Percentiles rank a stretch among this genome's conserved stretches.
These are phyloP conservation scores for Fusarium papillatum DNA, from an alignment of 2,329 filamentous ascomycete species.

Conservation along the genomic window DNA sequence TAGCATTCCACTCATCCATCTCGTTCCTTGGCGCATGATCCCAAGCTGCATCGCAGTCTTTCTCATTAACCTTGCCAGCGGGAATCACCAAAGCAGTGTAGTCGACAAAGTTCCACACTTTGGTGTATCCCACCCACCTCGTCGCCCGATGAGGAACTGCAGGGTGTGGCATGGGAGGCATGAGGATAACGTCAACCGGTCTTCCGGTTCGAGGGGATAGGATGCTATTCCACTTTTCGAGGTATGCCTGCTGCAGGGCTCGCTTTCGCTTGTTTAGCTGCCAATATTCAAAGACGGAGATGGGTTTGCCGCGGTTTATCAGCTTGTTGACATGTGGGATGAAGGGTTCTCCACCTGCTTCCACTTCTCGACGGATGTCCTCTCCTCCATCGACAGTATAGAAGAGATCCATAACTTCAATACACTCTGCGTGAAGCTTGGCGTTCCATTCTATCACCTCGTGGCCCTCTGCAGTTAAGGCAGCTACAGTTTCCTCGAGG, in stretches of 20 bases:
- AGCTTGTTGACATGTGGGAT: constrained; percentile 71
- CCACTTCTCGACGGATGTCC: constrained; percentile 69
- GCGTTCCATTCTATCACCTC: constrained; percentile 67
- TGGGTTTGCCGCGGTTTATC: constrained; percentile 63
- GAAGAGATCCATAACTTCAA: constrained; percentile 71
- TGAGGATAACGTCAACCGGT: constrained; percentile 67
- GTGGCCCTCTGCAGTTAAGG: constrained; percentile 63
- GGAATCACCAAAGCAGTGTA: constrained; percentile 45
- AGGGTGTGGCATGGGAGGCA: constrained; percentile 72
- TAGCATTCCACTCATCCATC: constrained; percentile 20
- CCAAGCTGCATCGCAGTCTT: not conserved
- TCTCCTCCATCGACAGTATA: constrained; percentile 75
- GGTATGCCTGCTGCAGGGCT: constrained; percentile 55
- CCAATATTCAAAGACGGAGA: constrained; percentile 77
- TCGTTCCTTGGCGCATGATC: constrained; percentile 13
- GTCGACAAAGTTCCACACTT: constrained; percentile 47
- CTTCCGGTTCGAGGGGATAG: constrained; percentile 57
- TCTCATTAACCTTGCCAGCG: constrained; percentile 20
- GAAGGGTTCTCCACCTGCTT: constrained; percentile 68
- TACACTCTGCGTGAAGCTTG: constrained; percentile 65
- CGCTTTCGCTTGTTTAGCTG: constrained; percentile 73
- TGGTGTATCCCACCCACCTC: constrained; percentile 62
- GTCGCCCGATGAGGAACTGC: constrained; percentile 59
- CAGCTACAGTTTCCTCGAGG: constrained; percentile 51
- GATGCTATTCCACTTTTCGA: constrained; percentile 69